Percentiles rank a stretch among this genome's conserved stretches.
These are phyloP conservation scores for Biscogniauxia mediterranea DNA, from an alignment of 2,329 filamentous ascomycete species.

Conservation along the genomic window DNA sequence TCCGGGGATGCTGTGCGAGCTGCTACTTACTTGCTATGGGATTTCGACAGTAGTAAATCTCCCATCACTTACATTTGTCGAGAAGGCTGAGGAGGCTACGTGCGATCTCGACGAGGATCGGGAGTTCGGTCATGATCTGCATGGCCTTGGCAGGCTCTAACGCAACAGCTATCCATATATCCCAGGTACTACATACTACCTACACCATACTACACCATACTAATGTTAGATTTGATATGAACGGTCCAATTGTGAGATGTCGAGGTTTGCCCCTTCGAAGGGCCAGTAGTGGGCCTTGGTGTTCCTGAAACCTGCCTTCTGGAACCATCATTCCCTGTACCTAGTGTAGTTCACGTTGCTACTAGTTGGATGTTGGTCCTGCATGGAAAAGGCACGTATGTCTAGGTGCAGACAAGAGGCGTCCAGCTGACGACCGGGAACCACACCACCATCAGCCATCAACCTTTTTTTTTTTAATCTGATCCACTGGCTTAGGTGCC, in stretches of 20 bases:
- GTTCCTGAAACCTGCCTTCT: neutral
- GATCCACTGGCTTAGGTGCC: slow-evolving; percentile 10
- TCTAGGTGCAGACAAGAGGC: slow-evolving; percentile 1
- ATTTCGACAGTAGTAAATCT: too few relatives aligned
- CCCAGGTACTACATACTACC: neutral
- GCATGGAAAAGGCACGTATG: neutral
- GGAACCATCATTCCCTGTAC: neutral
- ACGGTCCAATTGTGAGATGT: slow-evolving; percentile 3
- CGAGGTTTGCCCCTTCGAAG: neutral
- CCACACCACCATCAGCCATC: slow-evolving; percentile 14
- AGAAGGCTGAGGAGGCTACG: neutral
- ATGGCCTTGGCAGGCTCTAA: slow-evolving; percentile 16
- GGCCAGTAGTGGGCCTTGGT: slow-evolving; percentile 2
- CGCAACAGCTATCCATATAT: slow-evolving; percentile 11
- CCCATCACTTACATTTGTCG: too few relatives aligned
- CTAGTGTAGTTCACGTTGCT: neutral
- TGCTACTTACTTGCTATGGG: too few relatives aligned
- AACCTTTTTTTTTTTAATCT: too few relatives aligned
- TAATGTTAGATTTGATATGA: neutral
- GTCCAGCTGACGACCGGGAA: slow-evolving; percentile 19
- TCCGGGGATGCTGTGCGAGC: neutral
- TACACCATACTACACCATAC: slow-evolving; percentile 4
- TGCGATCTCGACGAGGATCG: slow-evolving; percentile 17
- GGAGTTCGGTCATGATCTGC: slow-evolving; percentile 18
- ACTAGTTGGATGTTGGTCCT: neutral